A percentile compares a stretch with the other conserved stretches of the same genome.
phyloP scores from a whole-genome alignment of 768 basidiomycete species.

The Termitomyces sp. region DNA sequence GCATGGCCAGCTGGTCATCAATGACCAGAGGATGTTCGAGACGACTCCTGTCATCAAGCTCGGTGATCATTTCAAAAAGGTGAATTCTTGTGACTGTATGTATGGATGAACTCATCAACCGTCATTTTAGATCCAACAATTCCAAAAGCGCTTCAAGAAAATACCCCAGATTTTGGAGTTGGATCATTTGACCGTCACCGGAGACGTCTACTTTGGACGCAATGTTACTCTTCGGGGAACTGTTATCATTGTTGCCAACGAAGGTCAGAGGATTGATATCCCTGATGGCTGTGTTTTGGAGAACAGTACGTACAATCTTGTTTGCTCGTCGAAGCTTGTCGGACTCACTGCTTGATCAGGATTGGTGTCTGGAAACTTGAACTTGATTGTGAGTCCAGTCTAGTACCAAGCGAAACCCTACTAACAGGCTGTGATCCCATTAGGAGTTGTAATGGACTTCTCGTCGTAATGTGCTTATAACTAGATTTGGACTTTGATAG shows the following conservation, averaged over 20 bases:
- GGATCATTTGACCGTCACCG: conserved; percentile 91
- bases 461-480: not conserved
- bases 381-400: conserved; percentile 55
- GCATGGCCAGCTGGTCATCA: conserved; percentile 87
- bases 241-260: conserved; percentile 83
- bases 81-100: conserved; percentile 19
- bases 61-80: conserved; percentile 96
- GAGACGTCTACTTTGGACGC: conserved; percentile 86
- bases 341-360: conserved; percentile 26
- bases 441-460: conserved; percentile 25
- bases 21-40: conserved; percentile 74
- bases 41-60: conserved; percentile 95
- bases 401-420: not conserved
- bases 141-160: conserved; percentile 94
- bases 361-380: conserved; percentile 78
- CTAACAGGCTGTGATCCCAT: not conserved
- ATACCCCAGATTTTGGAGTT: conserved; percentile 88
- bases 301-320: conserved; percentile 39
- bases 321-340: not conserved
- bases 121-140: conserved; percentile 59
- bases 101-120: not conserved
- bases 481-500: conserved; percentile 12
- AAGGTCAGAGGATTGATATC: conserved; percentile 77
- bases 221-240: conserved; percentile 85
- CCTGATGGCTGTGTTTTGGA: conserved; percentile 79